These are phyloP conservation scores for Neurospora sp. DNA, from an alignment of 2,329 filamentous ascomycete genomes.

Conservation along the genomic window DNA sequence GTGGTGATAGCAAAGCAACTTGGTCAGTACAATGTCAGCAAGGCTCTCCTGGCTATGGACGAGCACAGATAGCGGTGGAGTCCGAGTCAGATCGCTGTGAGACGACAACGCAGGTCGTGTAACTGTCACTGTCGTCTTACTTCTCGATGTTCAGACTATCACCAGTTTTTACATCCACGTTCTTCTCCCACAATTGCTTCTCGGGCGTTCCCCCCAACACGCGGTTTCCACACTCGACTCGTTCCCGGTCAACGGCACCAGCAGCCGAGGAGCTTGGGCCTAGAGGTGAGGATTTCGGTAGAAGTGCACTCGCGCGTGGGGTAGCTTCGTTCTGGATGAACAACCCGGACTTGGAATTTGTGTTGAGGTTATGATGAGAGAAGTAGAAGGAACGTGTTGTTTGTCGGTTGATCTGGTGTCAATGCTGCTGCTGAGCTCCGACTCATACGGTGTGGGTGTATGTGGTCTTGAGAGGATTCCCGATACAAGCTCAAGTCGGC, in stretches of 20 bases:
- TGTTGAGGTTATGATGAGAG: neutral
- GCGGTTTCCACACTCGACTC: neutral
- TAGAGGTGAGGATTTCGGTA: neutral
- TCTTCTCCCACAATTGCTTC: neutral
- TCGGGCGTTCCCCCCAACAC: neutral
- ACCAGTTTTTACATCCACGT: neutral
- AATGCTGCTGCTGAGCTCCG: slow-evolving; percentile 4
- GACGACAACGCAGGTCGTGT: neutral
- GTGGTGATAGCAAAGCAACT: neutral
- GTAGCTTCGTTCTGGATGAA: neutral
- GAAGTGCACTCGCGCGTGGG: neutral
- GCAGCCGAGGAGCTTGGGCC: neutral
- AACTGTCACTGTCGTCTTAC: neutral
- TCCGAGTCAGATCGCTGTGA: slow-evolving; percentile 1
- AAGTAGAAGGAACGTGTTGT: neutral
- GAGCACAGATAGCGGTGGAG: neutral
- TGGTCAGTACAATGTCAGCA: neutral
- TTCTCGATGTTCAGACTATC: neutral
- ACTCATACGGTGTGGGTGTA: slow-evolving; percentile 10
- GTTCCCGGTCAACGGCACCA: neutral
- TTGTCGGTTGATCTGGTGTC: neutral
- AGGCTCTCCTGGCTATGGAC: neutral
- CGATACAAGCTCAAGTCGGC: slow-evolving; percentile 22
- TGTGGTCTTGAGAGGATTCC: slow-evolving; percentile 17
- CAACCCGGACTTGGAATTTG: neutral